Percentiles rank a stretch among this genome's conserved stretches.
phyloP scores from a whole-genome alignment of 768 basidiomycete genomes.

The Calocybe gangraenosa region DNA sequence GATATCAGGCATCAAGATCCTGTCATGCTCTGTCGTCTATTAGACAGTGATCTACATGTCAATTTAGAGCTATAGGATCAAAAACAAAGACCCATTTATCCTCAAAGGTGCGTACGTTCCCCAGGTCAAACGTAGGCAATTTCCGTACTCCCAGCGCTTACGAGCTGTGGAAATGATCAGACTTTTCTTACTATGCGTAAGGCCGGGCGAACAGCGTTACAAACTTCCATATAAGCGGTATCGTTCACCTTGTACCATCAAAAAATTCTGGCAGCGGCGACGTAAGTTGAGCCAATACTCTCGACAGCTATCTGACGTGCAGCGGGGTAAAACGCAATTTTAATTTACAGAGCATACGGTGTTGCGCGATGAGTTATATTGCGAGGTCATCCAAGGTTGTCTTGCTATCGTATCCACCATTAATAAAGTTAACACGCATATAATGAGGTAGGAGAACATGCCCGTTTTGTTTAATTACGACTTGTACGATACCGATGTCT shows the following conservation, averaged over 20 bases:
- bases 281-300: conserved; percentile 26
- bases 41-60: neutral
- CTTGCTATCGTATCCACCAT: too few relatives aligned
- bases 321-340: neutral
- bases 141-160: conserved; percentile 28
- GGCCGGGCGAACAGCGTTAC: conserved; percentile 1
- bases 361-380: too few relatives aligned
- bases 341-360: too few relatives aligned
- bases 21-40: neutral
- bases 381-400: too few relatives aligned
- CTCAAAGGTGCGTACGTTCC: conserved; percentile 23
- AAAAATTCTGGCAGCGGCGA: conserved; percentile 22
- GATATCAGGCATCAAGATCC: neutral
- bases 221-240: conserved; percentile 28
- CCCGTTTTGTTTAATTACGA: conserved; percentile 27
- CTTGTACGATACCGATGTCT: conserved; percentile 25
- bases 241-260: conserved; percentile 26
- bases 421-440: neutral
- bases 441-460: conserved; percentile 8
- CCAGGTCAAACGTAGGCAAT: conserved; percentile 25
- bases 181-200: neutral
- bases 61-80: conserved; percentile 7
- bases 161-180: conserved; percentile 15
- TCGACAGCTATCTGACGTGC: conserved; percentile 28
- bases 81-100: conserved; percentile 33